Evolutionary conservation across 768 basidiomycete species (phyloP), one percentile per base, ranked within the genome.

Genomic region (Boletus eberwhitei): DNA sequence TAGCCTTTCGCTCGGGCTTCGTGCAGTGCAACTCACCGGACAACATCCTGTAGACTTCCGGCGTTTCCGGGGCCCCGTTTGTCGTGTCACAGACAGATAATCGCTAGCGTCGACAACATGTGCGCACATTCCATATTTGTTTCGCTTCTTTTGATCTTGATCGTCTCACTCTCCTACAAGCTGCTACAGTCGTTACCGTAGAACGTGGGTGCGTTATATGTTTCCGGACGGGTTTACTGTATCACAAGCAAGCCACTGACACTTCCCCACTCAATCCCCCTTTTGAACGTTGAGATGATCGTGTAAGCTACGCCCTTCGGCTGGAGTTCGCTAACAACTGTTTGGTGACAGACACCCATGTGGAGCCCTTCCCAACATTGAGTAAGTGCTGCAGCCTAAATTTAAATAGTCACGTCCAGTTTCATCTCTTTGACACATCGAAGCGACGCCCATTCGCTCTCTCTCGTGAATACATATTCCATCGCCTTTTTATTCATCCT

Each of bases 211-310:
- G 17, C 8, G 16, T 45, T 35, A 26, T 34, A 32, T 36, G 16
- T 50, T 42, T 42, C 42, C 32, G 26, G 50, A 12, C 16, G 22
- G 21, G 13, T 12, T 21, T n/a, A 19, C 34, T 31, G 19, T 42
- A 32, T 32, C 34, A 41, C 26, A 24, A 17, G 24, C 31, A 17
- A 12, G 21, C 3, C 24, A 37, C 4, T 29, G 12, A 8, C 16
- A 24, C 34, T 43, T 46, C 38, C 54, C 54, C 59, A 21, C 60
- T 46, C 37, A 50, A 50, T 34, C 51, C 21, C 52, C 60, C 26
- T 14, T 50, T 50, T 24, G 36, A 55, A 37, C 21, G 40, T 29
- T 29, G 37, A 42, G 7, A 24, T 21, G 44, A 13, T 26, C 4
- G 38, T 45, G 24, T 29, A 41, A 24, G 32, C 17, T 26, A 19